Percentiles rank a stretch among this genome's conserved stretches.
phyloP scores from a whole-genome alignment of 208 protist genomes.

The Trypanosomatidae sp. region DNA sequence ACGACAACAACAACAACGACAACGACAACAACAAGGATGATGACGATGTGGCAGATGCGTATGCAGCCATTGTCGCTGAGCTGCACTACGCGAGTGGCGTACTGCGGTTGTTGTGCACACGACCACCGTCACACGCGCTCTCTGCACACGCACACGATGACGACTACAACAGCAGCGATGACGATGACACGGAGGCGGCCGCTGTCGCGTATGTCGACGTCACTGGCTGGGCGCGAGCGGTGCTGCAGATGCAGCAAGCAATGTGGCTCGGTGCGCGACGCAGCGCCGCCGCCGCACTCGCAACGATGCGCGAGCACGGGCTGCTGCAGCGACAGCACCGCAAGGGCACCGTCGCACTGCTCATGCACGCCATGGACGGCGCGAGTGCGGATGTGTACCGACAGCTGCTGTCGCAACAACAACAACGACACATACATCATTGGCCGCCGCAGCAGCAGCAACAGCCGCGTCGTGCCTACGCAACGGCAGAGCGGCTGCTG shows the following conservation, averaged over 20 bases:
- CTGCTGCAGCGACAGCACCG: slow-evolving; percentile 25
- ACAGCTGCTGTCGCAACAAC: slow-evolving; percentile 11
- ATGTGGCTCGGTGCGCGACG: slow-evolving; percentile 28
- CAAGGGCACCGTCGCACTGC: slow-evolving; percentile 18
- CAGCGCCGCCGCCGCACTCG: slow-evolving; percentile 31
- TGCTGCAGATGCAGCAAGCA: slow-evolving; percentile 21
- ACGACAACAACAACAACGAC: too few relatives aligned
- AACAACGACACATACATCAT: background rate
- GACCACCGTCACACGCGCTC: too few relatives aligned
- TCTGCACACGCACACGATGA: too few relatives aligned
- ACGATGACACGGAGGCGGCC: too few relatives aligned
- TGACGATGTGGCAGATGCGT: too few relatives aligned
- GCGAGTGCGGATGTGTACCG: slow-evolving; percentile 16
- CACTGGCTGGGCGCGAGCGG: slow-evolving; percentile 4
- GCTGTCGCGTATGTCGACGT: too few relatives aligned
- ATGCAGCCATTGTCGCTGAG: too few relatives aligned
- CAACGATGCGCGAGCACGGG: slow-evolving; percentile 52
- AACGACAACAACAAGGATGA: too few relatives aligned
- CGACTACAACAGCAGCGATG: too few relatives aligned
- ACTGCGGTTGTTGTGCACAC: too few relatives aligned
- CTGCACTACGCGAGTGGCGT: too few relatives aligned
- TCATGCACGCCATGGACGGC: slow-evolving; percentile 15
- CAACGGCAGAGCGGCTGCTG: slow-evolving; percentile 14
- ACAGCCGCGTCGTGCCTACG: too few relatives aligned
- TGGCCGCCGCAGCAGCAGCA: slow-evolving; percentile 8